phyloP scores from a whole-genome alignment of 257 asterid species.

The Misopates orontium region DNA sequence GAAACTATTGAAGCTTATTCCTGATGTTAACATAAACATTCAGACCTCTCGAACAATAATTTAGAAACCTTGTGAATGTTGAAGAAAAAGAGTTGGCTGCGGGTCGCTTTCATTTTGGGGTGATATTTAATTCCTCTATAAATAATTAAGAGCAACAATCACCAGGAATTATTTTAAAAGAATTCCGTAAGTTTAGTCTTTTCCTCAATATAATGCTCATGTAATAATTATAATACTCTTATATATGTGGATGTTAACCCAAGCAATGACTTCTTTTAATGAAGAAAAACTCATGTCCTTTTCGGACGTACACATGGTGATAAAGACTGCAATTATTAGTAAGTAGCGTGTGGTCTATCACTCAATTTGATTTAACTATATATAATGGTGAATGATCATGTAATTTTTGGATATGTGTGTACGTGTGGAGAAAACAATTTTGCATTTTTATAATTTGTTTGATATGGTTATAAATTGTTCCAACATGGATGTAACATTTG shows the following conservation, averaged over 20 bases:
- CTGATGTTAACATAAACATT: too few species aligned
- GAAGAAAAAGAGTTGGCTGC: slow-evolving; percentile 30
- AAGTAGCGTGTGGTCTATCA: background rate
- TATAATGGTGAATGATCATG: too few species aligned
- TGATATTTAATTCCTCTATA: slow-evolving; percentile 23
- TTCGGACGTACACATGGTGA: slow-evolving; percentile 26
- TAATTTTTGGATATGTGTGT: too few species aligned
- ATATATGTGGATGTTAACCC: slow-evolving; percentile 26
- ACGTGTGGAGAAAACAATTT: too few species aligned
- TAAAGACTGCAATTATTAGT: slow-evolving; percentile 34
- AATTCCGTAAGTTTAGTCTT: background rate
- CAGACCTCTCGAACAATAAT: too few species aligned
- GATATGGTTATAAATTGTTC: too few species aligned
- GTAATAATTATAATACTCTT: slow-evolving; percentile 22
- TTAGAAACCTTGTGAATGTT: too few species aligned
- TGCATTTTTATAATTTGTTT: too few species aligned
- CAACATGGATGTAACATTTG: too few species aligned
- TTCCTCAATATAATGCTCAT: slow-evolving; percentile 16
- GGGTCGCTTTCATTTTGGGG: slow-evolving; percentile 36
- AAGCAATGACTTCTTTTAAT: slow-evolving; percentile 30
- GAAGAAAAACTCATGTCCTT: slow-evolving; percentile 13
- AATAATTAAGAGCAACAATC: slow-evolving; percentile 25
- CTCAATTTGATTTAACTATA: too few species aligned
- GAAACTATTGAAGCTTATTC: too few species aligned
- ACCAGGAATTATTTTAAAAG: slow-evolving; percentile 14